These are phyloP conservation scores for Globisporangium okanoganense DNA, from an alignment of 352 stramenopile species.

Conservation along the genomic window DNA sequence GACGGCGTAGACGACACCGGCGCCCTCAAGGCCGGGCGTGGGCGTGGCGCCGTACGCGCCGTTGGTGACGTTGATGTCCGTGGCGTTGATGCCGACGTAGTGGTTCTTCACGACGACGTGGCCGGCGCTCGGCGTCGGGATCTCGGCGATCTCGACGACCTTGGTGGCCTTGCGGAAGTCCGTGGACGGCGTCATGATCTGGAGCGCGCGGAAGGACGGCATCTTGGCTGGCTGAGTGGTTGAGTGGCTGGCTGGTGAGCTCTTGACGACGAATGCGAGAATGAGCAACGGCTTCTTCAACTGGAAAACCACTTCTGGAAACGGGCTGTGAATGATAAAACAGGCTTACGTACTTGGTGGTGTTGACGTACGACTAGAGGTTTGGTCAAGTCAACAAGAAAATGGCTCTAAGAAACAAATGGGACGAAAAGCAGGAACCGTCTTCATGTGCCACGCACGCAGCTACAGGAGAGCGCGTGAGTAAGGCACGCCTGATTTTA, in stretches of 20 bases:
- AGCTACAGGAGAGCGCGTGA: too few species aligned
- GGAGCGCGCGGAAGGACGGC: constrained; percentile 26
- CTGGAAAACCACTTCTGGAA: too few species aligned
- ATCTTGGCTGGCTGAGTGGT: constrained; percentile 9
- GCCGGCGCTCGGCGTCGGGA: constrained; percentile 22
- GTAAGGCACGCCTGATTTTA: too few species aligned
- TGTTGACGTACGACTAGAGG: neutral
- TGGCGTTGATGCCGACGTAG: constrained; percentile 55
- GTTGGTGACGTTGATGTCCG: constrained; percentile 60
- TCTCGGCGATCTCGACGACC: constrained; percentile 22
- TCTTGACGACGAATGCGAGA: neutral
- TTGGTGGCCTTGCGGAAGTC: constrained; percentile 33
- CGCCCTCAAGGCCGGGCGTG: constrained; percentile 29
- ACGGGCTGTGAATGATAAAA: too few species aligned
- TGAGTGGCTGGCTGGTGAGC: neutral
- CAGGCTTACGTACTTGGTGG: too few species aligned
- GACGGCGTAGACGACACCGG: constrained; percentile 33
- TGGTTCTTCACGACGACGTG: constrained; percentile 44
- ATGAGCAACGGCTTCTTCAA: neutral
- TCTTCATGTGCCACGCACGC: too few species aligned
- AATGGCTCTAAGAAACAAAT: neutral
- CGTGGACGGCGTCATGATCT: constrained; percentile 33
- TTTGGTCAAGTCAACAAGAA: neutral
- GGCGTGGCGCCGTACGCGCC: constrained; percentile 26
- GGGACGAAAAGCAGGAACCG: too few species aligned